A percentile compares a stretch with the other conserved stretches of the same genome.
Conservation (phyloP, 257 asterid species). For the Solanum ossicruentum region DNA sequence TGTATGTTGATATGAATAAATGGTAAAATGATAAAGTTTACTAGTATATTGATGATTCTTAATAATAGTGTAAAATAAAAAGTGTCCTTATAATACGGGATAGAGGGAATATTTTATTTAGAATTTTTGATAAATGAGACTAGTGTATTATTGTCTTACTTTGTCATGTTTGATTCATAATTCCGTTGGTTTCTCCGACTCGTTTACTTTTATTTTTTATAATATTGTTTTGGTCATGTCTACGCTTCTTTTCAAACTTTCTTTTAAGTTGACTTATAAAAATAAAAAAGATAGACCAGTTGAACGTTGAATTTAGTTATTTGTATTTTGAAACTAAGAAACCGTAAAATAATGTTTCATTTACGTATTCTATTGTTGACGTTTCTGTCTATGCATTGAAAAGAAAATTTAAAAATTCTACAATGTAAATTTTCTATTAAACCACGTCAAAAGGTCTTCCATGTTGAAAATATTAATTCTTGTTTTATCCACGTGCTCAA, state of each 20-base stretch:
- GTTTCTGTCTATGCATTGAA: background rate
- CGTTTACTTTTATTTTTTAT: background rate
- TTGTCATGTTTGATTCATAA: background rate
- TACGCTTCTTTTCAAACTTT: background rate
- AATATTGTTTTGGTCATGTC: no score
- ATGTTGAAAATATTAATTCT: background rate
- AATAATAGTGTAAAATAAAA: no score
- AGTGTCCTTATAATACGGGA: no score
- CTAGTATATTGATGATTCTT: no score
- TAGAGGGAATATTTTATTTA: no score
- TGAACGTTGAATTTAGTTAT: background rate
- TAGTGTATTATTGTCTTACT: background rate
- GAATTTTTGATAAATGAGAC: background rate
- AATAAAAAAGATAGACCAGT: background rate
- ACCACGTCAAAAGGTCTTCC: background rate
- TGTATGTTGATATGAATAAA: no score
- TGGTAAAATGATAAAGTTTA: no score
- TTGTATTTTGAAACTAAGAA: background rate
- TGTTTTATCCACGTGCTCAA: background rate
- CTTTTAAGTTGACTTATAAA: background rate
- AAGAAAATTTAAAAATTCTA: background rate
- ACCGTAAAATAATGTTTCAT: background rate
- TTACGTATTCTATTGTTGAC: background rate
- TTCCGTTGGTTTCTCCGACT: background rate
- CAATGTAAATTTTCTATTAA: background rate